Conservation (phyloP, 768 basidiomycete genomes). For the Cystoderma amianthinum region DNA sequence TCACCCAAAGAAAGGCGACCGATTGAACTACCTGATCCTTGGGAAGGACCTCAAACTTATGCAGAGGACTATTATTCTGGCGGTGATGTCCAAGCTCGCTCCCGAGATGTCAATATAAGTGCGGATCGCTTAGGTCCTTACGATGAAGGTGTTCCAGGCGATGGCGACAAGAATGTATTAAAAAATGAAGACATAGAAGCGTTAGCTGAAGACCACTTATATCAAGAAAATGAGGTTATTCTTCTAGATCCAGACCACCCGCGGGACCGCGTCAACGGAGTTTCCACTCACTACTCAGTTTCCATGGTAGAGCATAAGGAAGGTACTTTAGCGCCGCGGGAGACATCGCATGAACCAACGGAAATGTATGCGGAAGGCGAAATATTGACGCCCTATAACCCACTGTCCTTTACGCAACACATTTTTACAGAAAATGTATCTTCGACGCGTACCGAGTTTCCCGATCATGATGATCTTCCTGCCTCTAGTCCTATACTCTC, state of each 20-base stretch:
- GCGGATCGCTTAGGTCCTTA: conserved; percentile 8
- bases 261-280: background rate
- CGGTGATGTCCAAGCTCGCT: conserved; percentile 13
- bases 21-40: conserved; percentile 25
- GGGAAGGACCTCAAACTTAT: conserved; percentile 23
- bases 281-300: background rate
- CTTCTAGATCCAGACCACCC: conserved; percentile 2
- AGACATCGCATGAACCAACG: no score
- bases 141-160: conserved; percentile 2
- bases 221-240: conserved; percentile 2
- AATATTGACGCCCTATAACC: no score
- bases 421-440: no score
- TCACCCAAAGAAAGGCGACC: conserved; percentile 6
- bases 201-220: background rate
- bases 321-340: no score
- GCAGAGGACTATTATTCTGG: conserved; percentile 29
- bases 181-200: conserved; percentile 5
- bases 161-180: no score
- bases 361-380: no score
- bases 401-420: no score
- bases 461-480: background rate
- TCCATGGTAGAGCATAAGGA: background rate
- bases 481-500: background rate
- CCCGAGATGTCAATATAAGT: conserved; percentile 5
- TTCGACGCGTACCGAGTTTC: background rate